These are phyloP conservation scores for Phytophthora fragariae DNA, from an alignment of 352 stramenopile genomes.

Conservation along the genomic window DNA sequence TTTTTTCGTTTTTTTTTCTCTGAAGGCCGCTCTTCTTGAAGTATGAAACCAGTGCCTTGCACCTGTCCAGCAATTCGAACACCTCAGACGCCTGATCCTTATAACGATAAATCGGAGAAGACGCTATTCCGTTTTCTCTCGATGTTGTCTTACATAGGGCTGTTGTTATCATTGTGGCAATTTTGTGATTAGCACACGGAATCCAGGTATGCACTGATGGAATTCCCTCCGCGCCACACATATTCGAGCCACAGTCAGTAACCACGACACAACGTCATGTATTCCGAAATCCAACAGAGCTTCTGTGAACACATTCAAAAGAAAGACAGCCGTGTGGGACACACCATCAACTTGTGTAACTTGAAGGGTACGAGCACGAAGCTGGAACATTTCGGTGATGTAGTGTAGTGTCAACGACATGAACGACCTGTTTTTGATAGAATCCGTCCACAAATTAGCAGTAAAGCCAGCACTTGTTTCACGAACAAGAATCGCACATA, in stretches of 20 bases:
- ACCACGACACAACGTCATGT: neutral
- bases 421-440: neutral
- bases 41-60: constrained; percentile 7
- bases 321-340: neutral
- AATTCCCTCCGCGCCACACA: constrained; percentile 8
- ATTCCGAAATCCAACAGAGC: constrained; percentile 4
- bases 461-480: constrained; percentile 7
- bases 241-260: constrained; percentile 6
- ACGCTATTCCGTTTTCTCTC: neutral
- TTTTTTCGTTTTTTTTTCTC: constrained; percentile 1
- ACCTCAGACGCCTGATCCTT: neutral
- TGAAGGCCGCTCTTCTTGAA: constrained; percentile 10
- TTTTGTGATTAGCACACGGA: constrained; percentile 16
- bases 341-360: neutral
- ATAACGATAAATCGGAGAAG: constrained; percentile 3
- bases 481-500: neutral
- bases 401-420: constrained; percentile 15
- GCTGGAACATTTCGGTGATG: neutral
- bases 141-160: constrained; percentile 8
- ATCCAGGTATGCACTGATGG: constrained; percentile 9
- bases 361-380: constrained; percentile 3
- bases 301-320: constrained; percentile 4
- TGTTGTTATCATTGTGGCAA: constrained; percentile 6
- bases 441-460: neutral
- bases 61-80: constrained; percentile 1